Evolutionary conservation across 495 filamentous ascomycete species (phyloP).

Genomic region (Aspergillus baeticus): DNA sequence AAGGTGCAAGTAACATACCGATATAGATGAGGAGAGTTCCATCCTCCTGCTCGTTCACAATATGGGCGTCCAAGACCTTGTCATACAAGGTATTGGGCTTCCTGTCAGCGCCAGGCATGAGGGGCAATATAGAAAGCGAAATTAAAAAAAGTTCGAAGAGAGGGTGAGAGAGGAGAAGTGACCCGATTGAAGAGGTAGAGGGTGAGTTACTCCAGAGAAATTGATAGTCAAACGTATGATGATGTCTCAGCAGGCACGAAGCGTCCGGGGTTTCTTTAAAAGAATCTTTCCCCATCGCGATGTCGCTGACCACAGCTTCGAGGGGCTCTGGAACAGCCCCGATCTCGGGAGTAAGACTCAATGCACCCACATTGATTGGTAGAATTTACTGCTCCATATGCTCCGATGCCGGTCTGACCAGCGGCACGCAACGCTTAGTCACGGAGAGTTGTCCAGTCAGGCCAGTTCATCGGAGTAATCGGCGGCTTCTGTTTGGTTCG

Average conservation of each 20-base stretch:
- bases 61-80: conserved; percentile 92
- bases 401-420: conserved; percentile 5
- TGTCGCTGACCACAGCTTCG: conserved; percentile 38
- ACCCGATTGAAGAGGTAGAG: not conserved
- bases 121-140: conserved; percentile 25
- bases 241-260: conserved; percentile 11
- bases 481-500: conserved; percentile 4
- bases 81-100: conserved; percentile 91
- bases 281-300: conserved; percentile 33
- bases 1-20: conserved; percentile 48
- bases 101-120: conserved; percentile 77
- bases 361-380: conserved; percentile 31
- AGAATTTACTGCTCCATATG: not conserved
- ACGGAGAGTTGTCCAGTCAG: conserved; percentile 2
- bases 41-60: conserved; percentile 90
- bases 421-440: conserved; percentile 13
- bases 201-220: not conserved
- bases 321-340: conserved; percentile 33
- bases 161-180: not conserved
- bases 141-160: not conserved
- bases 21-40: conserved; percentile 93
- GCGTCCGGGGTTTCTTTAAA: conserved; percentile 29
- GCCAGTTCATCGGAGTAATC: not conserved
- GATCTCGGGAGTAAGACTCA: conserved; percentile 44
- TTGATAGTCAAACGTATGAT: not conserved